phyloP scores from a whole-genome alignment of 2,329 filamentous ascomycete species.

The Curvularia spicifera region DNA sequence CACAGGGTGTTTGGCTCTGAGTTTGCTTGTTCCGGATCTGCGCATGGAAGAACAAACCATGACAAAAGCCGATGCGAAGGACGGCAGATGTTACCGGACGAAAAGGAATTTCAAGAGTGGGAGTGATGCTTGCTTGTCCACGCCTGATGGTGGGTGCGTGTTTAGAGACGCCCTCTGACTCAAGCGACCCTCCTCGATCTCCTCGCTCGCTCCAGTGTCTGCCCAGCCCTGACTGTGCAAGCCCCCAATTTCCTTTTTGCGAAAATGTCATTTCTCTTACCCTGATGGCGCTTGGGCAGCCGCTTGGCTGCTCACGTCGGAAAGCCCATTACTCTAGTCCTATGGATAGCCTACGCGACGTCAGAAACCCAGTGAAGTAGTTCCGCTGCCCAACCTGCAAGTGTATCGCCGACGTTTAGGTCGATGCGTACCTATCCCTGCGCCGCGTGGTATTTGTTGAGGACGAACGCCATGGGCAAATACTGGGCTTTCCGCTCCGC shows the following conservation, averaged over 20 bases:
- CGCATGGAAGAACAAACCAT: not conserved
- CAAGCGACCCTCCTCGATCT: not conserved
- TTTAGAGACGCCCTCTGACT: not conserved
- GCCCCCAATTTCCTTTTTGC: slow-evolving; percentile 1
- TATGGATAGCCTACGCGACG: not conserved
- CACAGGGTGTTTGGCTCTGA: not conserved
- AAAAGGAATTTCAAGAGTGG: not conserved
- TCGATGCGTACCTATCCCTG: not conserved
- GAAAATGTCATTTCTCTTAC: not conserved
- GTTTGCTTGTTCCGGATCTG: not conserved
- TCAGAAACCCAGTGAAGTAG: not conserved
- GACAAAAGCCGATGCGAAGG: not conserved
- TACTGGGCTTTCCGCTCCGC: slow-evolving; percentile 12
- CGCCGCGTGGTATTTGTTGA: not conserved
- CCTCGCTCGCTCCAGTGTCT: not conserved
- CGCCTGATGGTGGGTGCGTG: not conserved
- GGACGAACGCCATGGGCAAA: slow-evolving; percentile 4
- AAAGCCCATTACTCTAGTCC: not conserved
- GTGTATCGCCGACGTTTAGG: not conserved
- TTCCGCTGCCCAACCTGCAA: slow-evolving; percentile 6
- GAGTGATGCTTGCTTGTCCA: not conserved
- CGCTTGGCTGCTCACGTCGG: not conserved
- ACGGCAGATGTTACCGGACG: not conserved
- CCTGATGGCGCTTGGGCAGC: not conserved
- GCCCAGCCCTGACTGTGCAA: not conserved